A percentile compares a stretch with the other conserved stretches of the same genome.
phyloP scores from a whole-genome alignment of 2,329 filamentous ascomycete species.

The Malbranchea zuffiana region DNA sequence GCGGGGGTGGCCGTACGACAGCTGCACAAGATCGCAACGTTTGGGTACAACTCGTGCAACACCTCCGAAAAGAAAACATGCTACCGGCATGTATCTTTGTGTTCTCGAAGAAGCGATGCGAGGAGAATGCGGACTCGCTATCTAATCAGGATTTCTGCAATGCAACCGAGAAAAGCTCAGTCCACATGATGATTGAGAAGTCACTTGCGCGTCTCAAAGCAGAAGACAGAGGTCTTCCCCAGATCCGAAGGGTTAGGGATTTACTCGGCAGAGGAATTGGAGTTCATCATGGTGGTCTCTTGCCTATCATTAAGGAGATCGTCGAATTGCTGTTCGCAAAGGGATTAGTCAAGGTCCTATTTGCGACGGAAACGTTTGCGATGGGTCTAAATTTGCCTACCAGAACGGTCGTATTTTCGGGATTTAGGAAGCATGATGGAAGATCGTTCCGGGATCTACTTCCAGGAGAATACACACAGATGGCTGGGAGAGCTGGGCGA shows the following conservation, averaged over 20 bases:
- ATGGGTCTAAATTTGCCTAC: constrained; percentile 97
- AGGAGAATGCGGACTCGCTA: constrained; percentile 91
- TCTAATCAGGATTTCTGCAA: constrained; percentile 94
- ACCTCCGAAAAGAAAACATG: constrained; percentile 73
- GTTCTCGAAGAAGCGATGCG: constrained; percentile 94
- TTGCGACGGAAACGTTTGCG: constrained; percentile 95
- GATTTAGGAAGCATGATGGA: constrained; percentile 92
- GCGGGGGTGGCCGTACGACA: constrained; percentile 74
- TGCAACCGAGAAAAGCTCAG: constrained; percentile 85
- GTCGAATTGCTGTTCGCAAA: constrained; percentile 95
- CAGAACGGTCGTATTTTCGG: constrained; percentile 92
- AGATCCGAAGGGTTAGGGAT: constrained; percentile 79
- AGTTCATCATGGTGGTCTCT: constrained; percentile 85
- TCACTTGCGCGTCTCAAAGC: constrained; percentile 83
- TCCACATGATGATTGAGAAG: constrained; percentile 95
- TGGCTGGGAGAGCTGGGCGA: constrained; percentile 89
- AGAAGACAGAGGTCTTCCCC: constrained; percentile 80
- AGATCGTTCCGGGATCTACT: constrained; percentile 81
- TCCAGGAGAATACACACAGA: constrained; percentile 95
- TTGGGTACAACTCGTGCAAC: constrained; percentile 92
- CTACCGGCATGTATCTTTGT: constrained; percentile 95
- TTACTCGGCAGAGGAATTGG: constrained; percentile 80
- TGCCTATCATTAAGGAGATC: constrained; percentile 95
- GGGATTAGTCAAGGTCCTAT: constrained; percentile 89
- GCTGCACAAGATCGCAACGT: constrained; percentile 90